Base-by-base conservation (phyloP, 2,329 filamentous ascomycete genomes). In the Claviceps arundinis region DNA sequence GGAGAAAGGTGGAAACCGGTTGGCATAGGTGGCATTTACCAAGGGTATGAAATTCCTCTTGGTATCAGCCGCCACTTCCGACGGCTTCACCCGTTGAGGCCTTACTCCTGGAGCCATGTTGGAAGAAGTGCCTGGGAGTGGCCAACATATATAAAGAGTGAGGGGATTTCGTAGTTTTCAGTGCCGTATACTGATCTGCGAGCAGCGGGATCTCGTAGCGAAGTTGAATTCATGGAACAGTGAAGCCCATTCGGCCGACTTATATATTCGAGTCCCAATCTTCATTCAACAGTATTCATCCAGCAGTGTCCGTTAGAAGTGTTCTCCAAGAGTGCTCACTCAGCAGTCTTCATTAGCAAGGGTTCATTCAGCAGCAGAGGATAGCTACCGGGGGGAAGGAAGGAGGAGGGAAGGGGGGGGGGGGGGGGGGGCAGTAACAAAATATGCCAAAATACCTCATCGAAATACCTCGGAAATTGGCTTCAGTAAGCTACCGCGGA, bases 21-120 rank as follows among this genome's bases (percentile, higher is more conserved):
- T 69, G 54, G 68, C 72, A 66, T 76, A 81, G 61, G 77, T 71
- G 38, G 73, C 70, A 60, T 73, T 76, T 59, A 87, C 79, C 56
- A 77, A 70, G 16, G 84, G 84, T 57, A 87, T 82, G 62, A 82
- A 85, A 54, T 76, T 75, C 59, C 74, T 77, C 66, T 87, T 87
- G n/a, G 83, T 84, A 63, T 87, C 84, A 26, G 80, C 77, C 51
- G 85, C 85, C 51, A 89, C 79, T 57, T 88, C 84, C 42, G 82
- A 68, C 37, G 68, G 67, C 60, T 64, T 62, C 48, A 67, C 62
- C 37, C 62, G 61, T 53, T 61, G 61, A 34, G 64, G 60, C 56
- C 59, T 67, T 44, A 63, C 58, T 37, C 56, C 52, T 22, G 66
- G 61, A 42, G 62, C 62, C 67, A 69, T 69, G 34, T 45, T 53